Percentiles rank a stretch among this genome's conserved stretches.
Conservation (phyloP, 2,329 filamentous ascomycete genomes). For the Myriosclerotinia scirpicola region DNA sequence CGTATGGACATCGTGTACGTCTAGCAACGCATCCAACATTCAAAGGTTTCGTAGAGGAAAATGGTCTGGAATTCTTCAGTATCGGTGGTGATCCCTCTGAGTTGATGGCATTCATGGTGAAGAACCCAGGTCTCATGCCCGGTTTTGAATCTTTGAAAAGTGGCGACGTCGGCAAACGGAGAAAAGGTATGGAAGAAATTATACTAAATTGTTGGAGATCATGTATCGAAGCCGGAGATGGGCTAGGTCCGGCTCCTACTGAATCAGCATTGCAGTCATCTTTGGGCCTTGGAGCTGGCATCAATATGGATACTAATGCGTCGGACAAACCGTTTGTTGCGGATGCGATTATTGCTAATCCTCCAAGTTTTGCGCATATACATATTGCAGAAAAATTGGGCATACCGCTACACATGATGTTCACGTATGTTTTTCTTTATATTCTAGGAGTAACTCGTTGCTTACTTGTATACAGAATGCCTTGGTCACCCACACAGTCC, state of each 20-base stretch:
- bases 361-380: conserved; percentile 73
- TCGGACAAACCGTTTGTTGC: conserved; percentile 68
- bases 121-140: conserved; percentile 83
- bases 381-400: conserved; percentile 75
- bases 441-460: not conserved
- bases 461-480: conserved; percentile 51
- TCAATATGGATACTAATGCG: conserved; percentile 40
- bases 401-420: conserved; percentile 81
- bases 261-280: conserved; percentile 34
- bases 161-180: conserved; percentile 73
- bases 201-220: conserved; percentile 85
- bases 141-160: conserved; percentile 73
- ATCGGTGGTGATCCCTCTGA: conserved; percentile 75
- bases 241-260: conserved; percentile 40
- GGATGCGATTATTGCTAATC: conserved; percentile 77
- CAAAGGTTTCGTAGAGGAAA: conserved; percentile 65
- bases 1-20: conserved; percentile 69
- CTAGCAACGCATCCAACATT: conserved; percentile 73
- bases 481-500: conserved; percentile 68
- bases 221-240: conserved; percentile 77
- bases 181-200: conserved; percentile 74
- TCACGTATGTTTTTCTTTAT: conserved; percentile 61
- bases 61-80: conserved; percentile 72
- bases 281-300: conserved; percentile 36
- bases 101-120: conserved; percentile 89